A percentile compares a stretch with the other conserved stretches of the same genome.
These are phyloP conservation scores for Chytridium lagenaria DNA, from an alignment of 371 early-diverging fungal genomes.

Conservation along the genomic window DNA sequence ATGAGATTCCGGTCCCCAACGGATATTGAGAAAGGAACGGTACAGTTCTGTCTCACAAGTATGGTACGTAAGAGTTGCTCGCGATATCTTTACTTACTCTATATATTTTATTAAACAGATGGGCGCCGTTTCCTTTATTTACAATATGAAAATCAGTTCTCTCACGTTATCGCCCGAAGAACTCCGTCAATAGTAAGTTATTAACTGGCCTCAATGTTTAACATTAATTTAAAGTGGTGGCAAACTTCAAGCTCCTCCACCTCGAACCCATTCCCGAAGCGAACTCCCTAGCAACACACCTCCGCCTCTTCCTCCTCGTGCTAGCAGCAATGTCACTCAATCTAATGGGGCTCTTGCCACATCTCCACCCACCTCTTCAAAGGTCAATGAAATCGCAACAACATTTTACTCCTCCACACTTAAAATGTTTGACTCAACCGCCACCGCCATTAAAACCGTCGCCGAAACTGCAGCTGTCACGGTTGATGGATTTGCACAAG, in stretches of 20 bases:
- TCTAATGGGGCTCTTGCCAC: not conserved
- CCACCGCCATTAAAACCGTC: slow-evolving; percentile 21
- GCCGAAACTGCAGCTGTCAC: slow-evolving; percentile 49
- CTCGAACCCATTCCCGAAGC: slow-evolving; percentile 6
- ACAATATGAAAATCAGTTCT: slow-evolving; percentile 52
- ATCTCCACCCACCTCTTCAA: not conserved
- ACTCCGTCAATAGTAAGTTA: slow-evolving; percentile 21
- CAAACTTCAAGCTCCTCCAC: slow-evolving; percentile 6
- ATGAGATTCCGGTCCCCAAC: slow-evolving; percentile 51
- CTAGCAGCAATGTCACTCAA: not conserved
- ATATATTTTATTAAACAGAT: slow-evolving; percentile 38
- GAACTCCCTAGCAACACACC: not conserved
- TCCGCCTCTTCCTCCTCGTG: slow-evolving; percentile 8
- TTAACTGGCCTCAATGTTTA: not conserved
- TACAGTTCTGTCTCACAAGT: slow-evolving; percentile 57
- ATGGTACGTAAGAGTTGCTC: slow-evolving; percentile 34
- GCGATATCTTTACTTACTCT: slow-evolving; percentile 1
- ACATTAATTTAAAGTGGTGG: not conserved
- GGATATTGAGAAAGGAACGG: slow-evolving; percentile 51
- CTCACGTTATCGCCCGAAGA: slow-evolving; percentile 52
- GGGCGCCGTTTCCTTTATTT: slow-evolving; percentile 60
- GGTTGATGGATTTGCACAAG: slow-evolving; percentile 46
- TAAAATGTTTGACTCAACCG: slow-evolving; percentile 24
- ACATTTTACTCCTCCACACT: slow-evolving; percentile 23
- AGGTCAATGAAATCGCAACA: slow-evolving; percentile 28